Evolutionary conservation across 495 filamentous ascomycete species (phyloP).

Genomic region (Hypoxylon subgilvum): DNA sequence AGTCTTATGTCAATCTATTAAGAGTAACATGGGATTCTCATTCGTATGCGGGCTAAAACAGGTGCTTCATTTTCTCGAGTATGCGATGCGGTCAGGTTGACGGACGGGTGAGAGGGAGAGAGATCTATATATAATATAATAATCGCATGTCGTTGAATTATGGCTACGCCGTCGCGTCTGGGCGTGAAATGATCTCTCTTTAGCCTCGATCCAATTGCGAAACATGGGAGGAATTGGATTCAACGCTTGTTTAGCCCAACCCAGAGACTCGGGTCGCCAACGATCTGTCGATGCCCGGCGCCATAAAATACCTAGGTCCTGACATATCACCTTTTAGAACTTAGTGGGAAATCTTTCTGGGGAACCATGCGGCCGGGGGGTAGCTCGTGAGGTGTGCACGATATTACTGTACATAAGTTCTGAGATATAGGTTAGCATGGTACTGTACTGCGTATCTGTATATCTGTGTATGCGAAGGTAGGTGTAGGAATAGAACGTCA

Average conservation of each 20-base stretch:
- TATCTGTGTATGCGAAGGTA: background rate
- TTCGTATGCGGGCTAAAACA: no score
- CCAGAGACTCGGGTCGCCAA: conserved; percentile 43
- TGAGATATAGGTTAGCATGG: conserved; percentile 18
- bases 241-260: conserved; percentile 45
- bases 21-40: background rate
- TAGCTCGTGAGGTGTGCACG: conserved; percentile 1
- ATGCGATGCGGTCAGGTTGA: background rate
- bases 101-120: no score
- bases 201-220: conserved; percentile 38
- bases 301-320: conserved; percentile 38
- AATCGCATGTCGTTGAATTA: conserved; percentile 31
- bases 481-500: background rate
- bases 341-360: conserved; percentile 43
- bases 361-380: conserved; percentile 36
- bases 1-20: no score
- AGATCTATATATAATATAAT: no score
- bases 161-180: conserved; percentile 32
- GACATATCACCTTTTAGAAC: conserved; percentile 44
- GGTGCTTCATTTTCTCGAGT: background rate
- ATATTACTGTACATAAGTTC: conserved; percentile 28
- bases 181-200: conserved; percentile 38
- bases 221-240: conserved; percentile 41
- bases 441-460: background rate
- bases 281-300: conserved; percentile 41